phyloP scores from a whole-genome alignment of 805 yeast genomes.

The Kazachstania taianensis region DNA sequence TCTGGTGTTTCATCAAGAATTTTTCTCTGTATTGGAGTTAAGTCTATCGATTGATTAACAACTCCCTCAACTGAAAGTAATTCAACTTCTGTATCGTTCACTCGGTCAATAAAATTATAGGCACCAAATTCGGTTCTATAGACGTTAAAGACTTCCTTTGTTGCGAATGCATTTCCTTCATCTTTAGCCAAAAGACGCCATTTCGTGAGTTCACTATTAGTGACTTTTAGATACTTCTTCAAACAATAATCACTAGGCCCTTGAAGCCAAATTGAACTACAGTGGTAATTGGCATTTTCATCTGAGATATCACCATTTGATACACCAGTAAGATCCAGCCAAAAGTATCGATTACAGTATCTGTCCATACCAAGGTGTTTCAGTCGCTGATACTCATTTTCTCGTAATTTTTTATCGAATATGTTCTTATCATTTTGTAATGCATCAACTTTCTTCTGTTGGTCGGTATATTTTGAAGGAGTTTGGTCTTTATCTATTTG shows the following conservation, averaged over 20 bases:
- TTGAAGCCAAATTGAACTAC: conserved; percentile 85
- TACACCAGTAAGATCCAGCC: conserved; percentile 84
- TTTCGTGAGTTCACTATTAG: conserved; percentile 17
- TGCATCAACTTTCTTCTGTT: conserved; percentile 28
- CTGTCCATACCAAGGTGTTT: conserved; percentile 74
- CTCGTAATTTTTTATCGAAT: conserved; percentile 53
- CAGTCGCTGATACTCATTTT: conserved; percentile 68
- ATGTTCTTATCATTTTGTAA: conserved; percentile 39
- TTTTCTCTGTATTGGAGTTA: conserved; percentile 43
- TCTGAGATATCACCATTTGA: conserved; percentile 39
- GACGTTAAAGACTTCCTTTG: conserved; percentile 20
- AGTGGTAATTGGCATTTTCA: conserved; percentile 50
- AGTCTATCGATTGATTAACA: conserved; percentile 9
- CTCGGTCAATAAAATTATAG: conserved; percentile 10
- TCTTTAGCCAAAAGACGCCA: conserved; percentile 22
- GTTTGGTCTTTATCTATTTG: conserved; percentile 7
- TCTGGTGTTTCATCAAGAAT: conserved; percentile 56
- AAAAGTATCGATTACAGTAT: conserved; percentile 82
- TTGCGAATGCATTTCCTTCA: conserved; percentile 17
- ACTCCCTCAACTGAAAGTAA: conserved; percentile 18
- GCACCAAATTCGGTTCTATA: conserved; percentile 15
- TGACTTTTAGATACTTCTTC: conserved; percentile 26
- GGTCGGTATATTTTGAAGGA: conserved; percentile 18
- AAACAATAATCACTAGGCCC: conserved; percentile 62
- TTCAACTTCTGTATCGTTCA: conserved; percentile 10